Evolutionary conservation across 2,329 filamentous ascomycete genomes (phyloP), one percentile per base, ranked within the genome.

Genomic region (Clonostachys rhizophaga): DNA sequence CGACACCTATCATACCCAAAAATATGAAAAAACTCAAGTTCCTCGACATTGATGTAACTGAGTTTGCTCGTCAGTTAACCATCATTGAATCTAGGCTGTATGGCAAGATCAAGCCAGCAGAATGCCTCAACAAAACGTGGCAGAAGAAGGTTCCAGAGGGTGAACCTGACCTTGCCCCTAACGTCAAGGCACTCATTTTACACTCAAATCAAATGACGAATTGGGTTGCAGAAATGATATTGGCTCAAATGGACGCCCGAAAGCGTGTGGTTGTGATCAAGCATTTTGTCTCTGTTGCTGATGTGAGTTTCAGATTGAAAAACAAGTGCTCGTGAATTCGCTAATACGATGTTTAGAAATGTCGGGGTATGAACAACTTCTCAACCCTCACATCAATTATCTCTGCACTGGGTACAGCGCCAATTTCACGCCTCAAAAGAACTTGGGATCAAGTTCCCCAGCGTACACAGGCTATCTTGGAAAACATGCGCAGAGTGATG

Each of bases 21-120:
- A 96, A 97, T 65, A 95, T 99, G 91, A 96, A 94, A 79, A 99
- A 96, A 69, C 80, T 99, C 57, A 99, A 97, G 67, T 97, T 99
- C 70, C 72, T 97, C 47, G 94, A 99, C 62, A 96, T 99, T 56
- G 94, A 99, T 62, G 84, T 91, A 0, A 89, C 87, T 0, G 94
- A 99, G 63, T 97, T 99, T 67, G 94, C 94, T n/a, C 85, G 94
- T 43, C 94, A 99, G 66, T 77, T 99, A 52, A 99, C 94, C 0
- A 94, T 99, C 54, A 95, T 97, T 53, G 94, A 99, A 67, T 96
- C 91, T 3, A 87, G 87, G 51, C 77, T 97, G 1, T 99, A 97
- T 60, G 89, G 87, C 56, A 96, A 96, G 71, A 95, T 99, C 66
- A 92, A 92, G 66, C 88, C 92, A 0, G 94, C 90, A 0, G 94